Evolutionary conservation across 176 grass and related monocot genomes (phyloP), one percentile per base, ranked within the genome.

Genomic region (Themeda triandra): DNA sequence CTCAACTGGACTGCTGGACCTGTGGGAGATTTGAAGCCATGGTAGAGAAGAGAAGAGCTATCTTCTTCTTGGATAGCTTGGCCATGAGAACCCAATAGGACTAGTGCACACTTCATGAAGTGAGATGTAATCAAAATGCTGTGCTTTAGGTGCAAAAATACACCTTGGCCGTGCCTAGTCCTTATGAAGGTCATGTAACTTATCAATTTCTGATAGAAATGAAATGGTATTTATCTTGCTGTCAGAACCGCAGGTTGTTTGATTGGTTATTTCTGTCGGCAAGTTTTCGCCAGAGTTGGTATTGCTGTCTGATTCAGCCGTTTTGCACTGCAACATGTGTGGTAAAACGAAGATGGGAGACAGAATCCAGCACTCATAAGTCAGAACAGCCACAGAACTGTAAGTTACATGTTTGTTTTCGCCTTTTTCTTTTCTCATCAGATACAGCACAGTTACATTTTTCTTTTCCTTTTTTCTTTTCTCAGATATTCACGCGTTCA

Each of bases 1-100:
- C 90, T 98, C 53, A 98, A 93, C 87, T 98, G 95, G 92, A 98
- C 95, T n/a, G 87, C 91, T 0, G 95, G 95, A 29, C 91, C 95
- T 27, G 87, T 95, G 18, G 95, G 92, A 14, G 92, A 97, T 87
- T 85, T 97, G 82, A 97, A 97, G 82, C 86, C 92, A 28, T 97
- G 95, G 95, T 94, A 92, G 80, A 1, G 10, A 78, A 71, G 32
- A 49, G 46, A 24, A 58, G 58, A 13, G 15, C 27, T 29, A 28
- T 54, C 59, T 64, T 73, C 73, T 69, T 67, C 44, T 24, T 15
- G 21, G 69, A 80, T 21, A 48, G 66, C 58, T 65, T 35, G 78
- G 33, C 75, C 4, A 72, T 11, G 48, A 37, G 66, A 66, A 19
- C 59, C 73, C 25, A 13, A 25, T 90, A 87, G 84, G 62, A 62